Conservation (phyloP, 1,139 yeast species). For the Candida pseudoviswanathii region DNA sequence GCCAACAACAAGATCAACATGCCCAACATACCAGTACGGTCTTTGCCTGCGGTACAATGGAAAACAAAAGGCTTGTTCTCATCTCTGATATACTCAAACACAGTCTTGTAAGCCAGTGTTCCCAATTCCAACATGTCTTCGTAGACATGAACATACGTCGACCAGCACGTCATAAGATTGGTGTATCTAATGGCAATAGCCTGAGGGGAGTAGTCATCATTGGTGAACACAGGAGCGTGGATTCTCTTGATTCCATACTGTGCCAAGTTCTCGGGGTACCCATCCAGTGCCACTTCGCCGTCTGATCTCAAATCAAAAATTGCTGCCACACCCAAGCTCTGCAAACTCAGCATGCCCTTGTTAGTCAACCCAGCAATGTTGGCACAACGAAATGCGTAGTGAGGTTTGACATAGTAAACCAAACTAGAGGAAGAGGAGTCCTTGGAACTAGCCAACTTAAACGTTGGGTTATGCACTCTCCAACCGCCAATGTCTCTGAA, state of each 20-base stretch:
- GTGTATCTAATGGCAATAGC: constrained; percentile 61
- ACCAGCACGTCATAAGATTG: constrained; percentile 60
- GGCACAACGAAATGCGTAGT: constrained; percentile 65
- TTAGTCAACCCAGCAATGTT: constrained; percentile 53
- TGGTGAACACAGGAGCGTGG: constrained; percentile 62
- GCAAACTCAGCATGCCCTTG: constrained; percentile 43
- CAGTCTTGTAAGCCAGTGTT: constrained; percentile 39
- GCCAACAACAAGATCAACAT: constrained; percentile 65
- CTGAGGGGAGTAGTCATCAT: constrained; percentile 65
- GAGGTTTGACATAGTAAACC: constrained; percentile 52
- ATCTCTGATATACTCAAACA: constrained; percentile 59
- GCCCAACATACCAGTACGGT: constrained; percentile 76
- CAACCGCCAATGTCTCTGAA: constrained; percentile 87
- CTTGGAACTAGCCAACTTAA: constrained; percentile 13
- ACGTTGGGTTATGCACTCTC: constrained; percentile 41
- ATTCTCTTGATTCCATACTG: constrained; percentile 50
- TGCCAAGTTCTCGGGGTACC: constrained; percentile 38
- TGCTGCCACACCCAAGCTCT: constrained; percentile 50
- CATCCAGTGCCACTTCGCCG: constrained; percentile 57
- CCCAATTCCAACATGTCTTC: constrained; percentile 59
- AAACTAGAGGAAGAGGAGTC: neutral
- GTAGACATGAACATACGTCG: constrained; percentile 67
- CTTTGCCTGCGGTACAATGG: constrained; percentile 89
- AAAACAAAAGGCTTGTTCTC: constrained; percentile 52
- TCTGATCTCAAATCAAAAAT: constrained; percentile 73